Base-by-base conservation (phyloP, 176 grass and related monocot species). In the Saccharum spontaneum region DNA sequence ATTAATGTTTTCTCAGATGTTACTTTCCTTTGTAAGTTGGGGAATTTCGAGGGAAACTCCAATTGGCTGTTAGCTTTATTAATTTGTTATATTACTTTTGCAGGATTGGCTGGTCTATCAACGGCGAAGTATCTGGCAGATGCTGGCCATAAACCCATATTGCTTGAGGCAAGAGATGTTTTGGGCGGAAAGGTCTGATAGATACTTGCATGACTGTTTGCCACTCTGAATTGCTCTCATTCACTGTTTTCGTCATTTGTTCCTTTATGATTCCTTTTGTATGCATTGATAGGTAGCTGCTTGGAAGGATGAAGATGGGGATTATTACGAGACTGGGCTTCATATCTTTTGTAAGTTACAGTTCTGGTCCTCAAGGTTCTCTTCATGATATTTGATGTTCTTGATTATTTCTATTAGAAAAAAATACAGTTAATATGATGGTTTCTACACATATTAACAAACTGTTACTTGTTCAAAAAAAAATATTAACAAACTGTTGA, bases 261-360 rank as follows among this genome's bases (percentile, higher is more conserved):
- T 49, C 43, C 22, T 81, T 36, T 72, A 61, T 77, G 10, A 73
- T 54, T 36, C 63, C 18, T 52, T 23, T 78, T 69, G 49, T 52
- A 63, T 78, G 37, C n/a, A 41, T 84, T 67, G 18, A 78, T 44
- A 96, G 97, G 0, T 99, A 76, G 97, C 97, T 54, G 97, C 97
- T 82, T 99, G 97, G 97, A 96, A 96, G 83, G 97, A 99, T 90
- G 86, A 87, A 64, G 93, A 99, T 84, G 97, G 97, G 71, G 97
- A 99, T 81, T 99, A 93, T 93, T 99, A 99, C 22, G 91, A 99
- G 71, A 99, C 97, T 11, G 97, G 93, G 17, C 97, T 99, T 84
- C 97, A 99, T 89, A 99, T 94, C 81, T 97, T 94, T 83, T 99
- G 97, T 99, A 84, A 95, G 97, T 89, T 67, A 77, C 65, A 41